These are phyloP conservation scores for Cryptosporidium bovis DNA, from an alignment of 169 alveolate genomes.

Conservation along the genomic window DNA sequence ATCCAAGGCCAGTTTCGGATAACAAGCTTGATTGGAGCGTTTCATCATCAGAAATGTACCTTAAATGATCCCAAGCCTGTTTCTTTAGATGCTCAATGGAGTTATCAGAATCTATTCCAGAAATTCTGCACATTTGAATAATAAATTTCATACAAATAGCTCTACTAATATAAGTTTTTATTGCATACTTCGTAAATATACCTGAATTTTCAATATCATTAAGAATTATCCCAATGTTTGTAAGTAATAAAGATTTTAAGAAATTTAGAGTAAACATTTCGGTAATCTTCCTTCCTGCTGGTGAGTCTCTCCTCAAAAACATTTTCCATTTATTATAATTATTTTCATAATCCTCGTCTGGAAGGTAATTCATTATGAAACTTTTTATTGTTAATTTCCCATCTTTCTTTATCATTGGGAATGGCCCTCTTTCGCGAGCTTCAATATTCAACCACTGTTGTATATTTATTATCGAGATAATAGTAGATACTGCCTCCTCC, in stretches of 20 bases:
- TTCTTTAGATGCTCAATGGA: slow-evolving; percentile 45
- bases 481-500: slow-evolving; percentile 47
- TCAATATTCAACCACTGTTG: slow-evolving; percentile 65
- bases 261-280: slow-evolving; percentile 47
- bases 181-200: slow-evolving; percentile 53
- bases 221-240: slow-evolving; percentile 52
- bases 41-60: slow-evolving; percentile 57
- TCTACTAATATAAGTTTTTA: slow-evolving; percentile 47
- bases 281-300: slow-evolving; percentile 55
- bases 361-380: slow-evolving; percentile 41
- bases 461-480: slow-evolving; percentile 60
- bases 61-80: slow-evolving; percentile 68
- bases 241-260: slow-evolving; percentile 33
- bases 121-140: slow-evolving; percentile 20
- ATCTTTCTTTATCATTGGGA: slow-evolving; percentile 58
- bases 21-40: slow-evolving; percentile 80
- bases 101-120: slow-evolving; percentile 7
- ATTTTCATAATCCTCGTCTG: slow-evolving; percentile 47
- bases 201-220: slow-evolving; percentile 60
- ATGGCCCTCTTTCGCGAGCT: slow-evolving; percentile 70
- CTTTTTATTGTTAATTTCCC: slow-evolving; percentile 32
- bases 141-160: slow-evolving; percentile 51
- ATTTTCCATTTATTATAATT: slow-evolving; percentile 48
- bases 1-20: slow-evolving; percentile 92
- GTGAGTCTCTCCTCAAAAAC: slow-evolving; percentile 49